phyloP scores from a whole-genome alignment of 768 basidiomycete genomes.

The Agrocybe pediades region DNA sequence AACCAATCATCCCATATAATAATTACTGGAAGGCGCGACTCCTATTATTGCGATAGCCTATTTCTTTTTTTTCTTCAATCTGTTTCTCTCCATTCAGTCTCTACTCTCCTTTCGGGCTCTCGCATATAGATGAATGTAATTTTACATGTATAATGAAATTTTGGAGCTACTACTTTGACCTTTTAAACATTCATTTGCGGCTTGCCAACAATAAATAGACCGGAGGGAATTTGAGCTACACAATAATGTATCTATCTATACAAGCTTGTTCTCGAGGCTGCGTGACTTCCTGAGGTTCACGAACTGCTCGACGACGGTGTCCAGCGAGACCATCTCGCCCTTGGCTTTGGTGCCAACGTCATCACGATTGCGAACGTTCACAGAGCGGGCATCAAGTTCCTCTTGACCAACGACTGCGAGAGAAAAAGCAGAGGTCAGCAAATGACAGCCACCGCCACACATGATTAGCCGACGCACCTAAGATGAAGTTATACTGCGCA shows the following conservation, averaged over 20 bases:
- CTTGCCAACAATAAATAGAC: neutral
- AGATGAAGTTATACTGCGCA: conserved; percentile 96
- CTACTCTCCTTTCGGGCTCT: neutral
- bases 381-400: conserved; percentile 82
- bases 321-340: conserved; percentile 73
- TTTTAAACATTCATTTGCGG: no score
- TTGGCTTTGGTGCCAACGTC: conserved; percentile 86
- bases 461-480: conserved; percentile 57
- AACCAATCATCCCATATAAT: neutral
- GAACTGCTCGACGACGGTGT: conserved; percentile 70
- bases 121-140: neutral
- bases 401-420: conserved; percentile 89
- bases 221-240: neutral
- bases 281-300: conserved; percentile 63
- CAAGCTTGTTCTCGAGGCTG: conserved; percentile 44
- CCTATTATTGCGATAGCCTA: neutral
- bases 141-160: neutral
- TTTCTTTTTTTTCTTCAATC: neutral
- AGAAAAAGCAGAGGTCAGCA: conserved; percentile 1
- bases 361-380: conserved; percentile 96
- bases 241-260: conserved; percentile 3
- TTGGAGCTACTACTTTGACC: neutral
- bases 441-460: conserved; percentile 7
- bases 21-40: neutral
- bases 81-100: neutral